phyloP scores from a whole-genome alignment of 192 early-diverging fungal genomes.

The Backusella morwellensis region DNA sequence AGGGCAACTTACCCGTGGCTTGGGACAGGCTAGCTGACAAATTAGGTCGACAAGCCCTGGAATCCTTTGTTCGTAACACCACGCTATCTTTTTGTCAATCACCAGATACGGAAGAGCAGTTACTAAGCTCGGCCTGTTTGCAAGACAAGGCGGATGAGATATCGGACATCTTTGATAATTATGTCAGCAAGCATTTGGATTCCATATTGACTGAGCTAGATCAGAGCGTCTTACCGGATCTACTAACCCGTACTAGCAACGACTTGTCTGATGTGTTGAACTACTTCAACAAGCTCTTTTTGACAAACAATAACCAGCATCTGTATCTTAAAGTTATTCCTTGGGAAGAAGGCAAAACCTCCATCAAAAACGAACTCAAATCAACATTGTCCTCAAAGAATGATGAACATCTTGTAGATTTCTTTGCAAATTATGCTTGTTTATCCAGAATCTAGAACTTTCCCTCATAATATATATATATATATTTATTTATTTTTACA shows the following conservation, averaged over 20 bases:
- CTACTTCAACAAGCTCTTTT: slow-evolving; percentile 16
- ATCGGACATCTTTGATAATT: slow-evolving; percentile 9
- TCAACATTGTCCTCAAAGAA: not conserved
- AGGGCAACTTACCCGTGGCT: slow-evolving; percentile 15
- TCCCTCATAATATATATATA: not conserved
- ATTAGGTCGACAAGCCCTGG: slow-evolving; percentile 19
- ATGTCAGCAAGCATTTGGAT: slow-evolving; percentile 7
- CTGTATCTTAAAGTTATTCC: not conserved
- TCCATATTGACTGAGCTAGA: not conserved
- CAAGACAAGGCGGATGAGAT: slow-evolving; percentile 14
- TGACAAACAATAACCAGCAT: not conserved
- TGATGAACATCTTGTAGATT: slow-evolving; percentile 3
- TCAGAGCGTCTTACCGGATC: slow-evolving; percentile 2
- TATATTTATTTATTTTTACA: not conserved
- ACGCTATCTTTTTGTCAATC: not conserved
- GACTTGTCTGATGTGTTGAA: slow-evolving; percentile 15
- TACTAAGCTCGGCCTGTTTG: slow-evolving; percentile 11
- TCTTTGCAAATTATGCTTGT: not conserved
- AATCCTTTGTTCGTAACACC: slow-evolving; percentile 5
- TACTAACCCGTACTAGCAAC: slow-evolving; percentile 9
- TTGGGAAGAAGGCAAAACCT: not conserved
- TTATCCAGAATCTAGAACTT: slow-evolving; percentile 8
- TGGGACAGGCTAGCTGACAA: slow-evolving; percentile 21
- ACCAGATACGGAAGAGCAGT: not conserved
- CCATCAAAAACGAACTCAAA: not conserved